A percentile compares a stretch with the other conserved stretches of the same genome.
These are phyloP conservation scores for Backusella luteola DNA, from an alignment of 192 early-diverging fungal genomes.

Conservation along the genomic window DNA sequence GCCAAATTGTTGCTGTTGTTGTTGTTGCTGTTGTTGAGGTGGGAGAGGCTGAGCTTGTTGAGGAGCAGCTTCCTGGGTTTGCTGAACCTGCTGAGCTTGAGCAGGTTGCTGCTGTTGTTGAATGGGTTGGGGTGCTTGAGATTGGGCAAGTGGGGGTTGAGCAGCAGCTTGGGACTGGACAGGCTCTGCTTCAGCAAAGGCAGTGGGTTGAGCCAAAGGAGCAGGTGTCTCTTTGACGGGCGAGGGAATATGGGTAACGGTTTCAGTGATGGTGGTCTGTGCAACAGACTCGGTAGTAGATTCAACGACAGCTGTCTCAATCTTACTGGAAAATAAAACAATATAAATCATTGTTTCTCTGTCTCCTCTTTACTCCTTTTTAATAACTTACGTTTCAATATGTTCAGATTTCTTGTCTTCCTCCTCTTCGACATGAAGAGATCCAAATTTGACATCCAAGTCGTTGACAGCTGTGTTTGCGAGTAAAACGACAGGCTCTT, in stretches of 20 bases:
- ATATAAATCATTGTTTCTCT: background rate
- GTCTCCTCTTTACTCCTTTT: background rate
- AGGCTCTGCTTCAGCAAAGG: background rate
- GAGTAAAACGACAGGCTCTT: slow-evolving; percentile 88
- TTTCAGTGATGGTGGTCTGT: background rate
- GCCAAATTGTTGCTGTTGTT: slow-evolving; percentile 44
- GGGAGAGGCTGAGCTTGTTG: slow-evolving; percentile 11
- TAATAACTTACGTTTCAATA: slow-evolving; percentile 24
- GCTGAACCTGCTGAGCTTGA: slow-evolving; percentile 8
- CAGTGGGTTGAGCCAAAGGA: background rate
- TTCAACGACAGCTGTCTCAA: slow-evolving; percentile 33
- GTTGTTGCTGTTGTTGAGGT: slow-evolving; percentile 41
- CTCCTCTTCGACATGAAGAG: slow-evolving; percentile 59
- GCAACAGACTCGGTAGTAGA: slow-evolving; percentile 29
- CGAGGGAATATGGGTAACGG: background rate
- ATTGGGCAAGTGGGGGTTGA: background rate
- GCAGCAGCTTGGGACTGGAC: background rate
- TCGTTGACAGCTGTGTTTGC: slow-evolving; percentile 56
- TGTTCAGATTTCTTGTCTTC: slow-evolving; percentile 13
- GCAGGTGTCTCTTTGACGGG: background rate
- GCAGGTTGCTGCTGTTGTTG: slow-evolving; percentile 8
- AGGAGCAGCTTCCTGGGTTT: background rate
- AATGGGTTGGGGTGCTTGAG: background rate
- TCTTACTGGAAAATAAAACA: background rate
- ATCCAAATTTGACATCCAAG: slow-evolving; percentile 82